phyloP scores from a whole-genome alignment of 2,329 filamentous ascomycete genomes.

The Ilyonectria mors-panacis region DNA sequence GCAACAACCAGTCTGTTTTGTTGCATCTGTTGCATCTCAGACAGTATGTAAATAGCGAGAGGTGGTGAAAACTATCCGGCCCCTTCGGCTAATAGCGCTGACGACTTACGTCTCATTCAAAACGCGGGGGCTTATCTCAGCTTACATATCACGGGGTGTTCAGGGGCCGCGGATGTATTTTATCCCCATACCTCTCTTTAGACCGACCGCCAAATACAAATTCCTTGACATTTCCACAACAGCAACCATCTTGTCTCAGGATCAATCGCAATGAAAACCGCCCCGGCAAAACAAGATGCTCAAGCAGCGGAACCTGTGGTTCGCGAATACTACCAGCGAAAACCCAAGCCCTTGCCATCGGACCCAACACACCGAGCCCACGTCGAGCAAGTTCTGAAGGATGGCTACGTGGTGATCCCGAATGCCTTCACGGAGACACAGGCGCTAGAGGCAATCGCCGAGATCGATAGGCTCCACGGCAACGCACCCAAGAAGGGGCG shows the following conservation, averaged over 20 bases:
- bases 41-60: background rate
- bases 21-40: background rate
- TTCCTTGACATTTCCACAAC: background rate
- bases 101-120: background rate
- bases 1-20: background rate
- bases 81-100: no score
- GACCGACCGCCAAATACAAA: background rate
- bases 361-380: slow-evolving; percentile 7
- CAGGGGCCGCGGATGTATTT: background rate
- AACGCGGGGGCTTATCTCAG: background rate
- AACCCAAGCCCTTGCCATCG: slow-evolving; percentile 6
- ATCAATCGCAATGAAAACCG: background rate
- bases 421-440: slow-evolving; percentile 16
- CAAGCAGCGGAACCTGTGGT: slow-evolving; percentile 9
- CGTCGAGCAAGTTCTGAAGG: slow-evolving; percentile 16
- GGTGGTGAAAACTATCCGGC: background rate
- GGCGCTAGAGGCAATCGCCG: slow-evolving; percentile 21
- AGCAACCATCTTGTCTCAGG: background rate
- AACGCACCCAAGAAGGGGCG: slow-evolving; percentile 15
- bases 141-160: background rate
- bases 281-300: background rate
- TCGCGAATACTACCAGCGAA: slow-evolving; percentile 17
- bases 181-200: background rate
- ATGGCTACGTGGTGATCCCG: slow-evolving; percentile 27
- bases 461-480: slow-evolving; percentile 25